Evolutionary conservation across 257 asterid genomes (phyloP).

Genomic region (Handroanthus guayacan): DNA sequence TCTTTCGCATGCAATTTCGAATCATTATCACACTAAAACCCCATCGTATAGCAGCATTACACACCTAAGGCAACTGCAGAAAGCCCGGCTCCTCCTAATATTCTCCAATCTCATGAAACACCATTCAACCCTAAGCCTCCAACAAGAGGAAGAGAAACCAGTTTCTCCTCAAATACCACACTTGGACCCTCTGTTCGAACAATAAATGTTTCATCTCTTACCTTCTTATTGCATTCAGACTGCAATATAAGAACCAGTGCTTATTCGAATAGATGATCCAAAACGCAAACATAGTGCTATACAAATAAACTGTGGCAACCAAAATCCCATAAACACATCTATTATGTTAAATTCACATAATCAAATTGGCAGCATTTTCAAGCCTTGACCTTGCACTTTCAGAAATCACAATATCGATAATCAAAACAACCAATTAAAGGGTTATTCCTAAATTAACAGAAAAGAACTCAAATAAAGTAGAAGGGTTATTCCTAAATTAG

Average conservation of each 20-base stretch:
- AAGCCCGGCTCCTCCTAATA: not conserved
- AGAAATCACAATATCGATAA: not conserved
- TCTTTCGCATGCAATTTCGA: slow-evolving; percentile 7
- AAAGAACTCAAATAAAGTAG: slow-evolving; percentile 14
- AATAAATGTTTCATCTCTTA: too few species aligned
- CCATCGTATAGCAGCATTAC: not conserved
- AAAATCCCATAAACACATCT: not conserved
- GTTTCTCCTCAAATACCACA: not conserved
- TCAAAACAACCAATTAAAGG: slow-evolving; percentile 2
- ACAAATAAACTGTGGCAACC: not conserved
- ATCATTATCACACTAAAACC: not conserved
- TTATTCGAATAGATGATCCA: too few species aligned
- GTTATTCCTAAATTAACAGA: slow-evolving; percentile 6
- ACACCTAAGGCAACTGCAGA: not conserved
- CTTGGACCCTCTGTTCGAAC: too few species aligned
- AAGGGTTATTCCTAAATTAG: not conserved
- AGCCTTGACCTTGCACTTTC: not conserved
- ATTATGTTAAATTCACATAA: slow-evolving; percentile 13
- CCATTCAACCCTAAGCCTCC: not conserved
- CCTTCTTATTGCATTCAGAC: too few species aligned
- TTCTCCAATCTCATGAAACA: not conserved
- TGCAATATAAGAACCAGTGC: too few species aligned
- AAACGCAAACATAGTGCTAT: not conserved
- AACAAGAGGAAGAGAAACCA: not conserved
- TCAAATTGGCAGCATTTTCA: not conserved